Base-by-base conservation (phyloP, 1,284 basidiomycete species). In the Acaromyces ingoldii region DNA sequence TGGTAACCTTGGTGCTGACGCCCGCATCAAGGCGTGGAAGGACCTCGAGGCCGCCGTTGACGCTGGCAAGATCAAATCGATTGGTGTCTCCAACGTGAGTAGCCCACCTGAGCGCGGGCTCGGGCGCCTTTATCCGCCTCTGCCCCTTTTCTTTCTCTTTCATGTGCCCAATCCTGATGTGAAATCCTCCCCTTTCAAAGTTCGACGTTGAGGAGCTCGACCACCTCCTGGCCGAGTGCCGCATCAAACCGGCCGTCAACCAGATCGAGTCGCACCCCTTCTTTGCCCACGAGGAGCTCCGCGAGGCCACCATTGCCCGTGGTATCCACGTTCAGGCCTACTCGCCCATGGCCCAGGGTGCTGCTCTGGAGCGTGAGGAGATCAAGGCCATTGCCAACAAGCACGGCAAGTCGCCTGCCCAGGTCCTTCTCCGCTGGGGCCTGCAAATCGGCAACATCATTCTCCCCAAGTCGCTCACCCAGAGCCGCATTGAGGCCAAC, bases 241-340 rank as follows among this genome's bases (percentile, higher is more conserved):
- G 67, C 55, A 71, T 73, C 64, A 70, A 72, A 59, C 70, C 72
- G 30, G 65, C 58, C 42, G 72, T 74, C 52, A 74, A 73, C 63
- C 72, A 73, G 65, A 73, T 72, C 54, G 70, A 73, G 58, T 67
- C 63, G 25, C 72, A 74, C 60, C 72, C 69, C 62, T 74, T 71
- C 65, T 73, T 73, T 51, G 66, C 66, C 30, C 63, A 72, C 58
- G 72, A 74, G 53, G 67, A 68, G 52, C 65, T 74, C 37, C 69
- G 68, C 24, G 65, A 67, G 56, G 62, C 63, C 45, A 70, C 63
- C 53, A 57, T 73, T 53, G 30, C 57, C 33, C 68, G 69, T 40
- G 72, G 69, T 31, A 71, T 74, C 55, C 72, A 70, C 55, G 55
- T 73, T 43, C 67, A 68, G 58, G 68, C 67, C 34, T 74, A 74